These are phyloP conservation scores for Casaregolazyma suthepensis DNA, from an alignment of 1,139 yeast genomes.

Conservation along the genomic window DNA sequence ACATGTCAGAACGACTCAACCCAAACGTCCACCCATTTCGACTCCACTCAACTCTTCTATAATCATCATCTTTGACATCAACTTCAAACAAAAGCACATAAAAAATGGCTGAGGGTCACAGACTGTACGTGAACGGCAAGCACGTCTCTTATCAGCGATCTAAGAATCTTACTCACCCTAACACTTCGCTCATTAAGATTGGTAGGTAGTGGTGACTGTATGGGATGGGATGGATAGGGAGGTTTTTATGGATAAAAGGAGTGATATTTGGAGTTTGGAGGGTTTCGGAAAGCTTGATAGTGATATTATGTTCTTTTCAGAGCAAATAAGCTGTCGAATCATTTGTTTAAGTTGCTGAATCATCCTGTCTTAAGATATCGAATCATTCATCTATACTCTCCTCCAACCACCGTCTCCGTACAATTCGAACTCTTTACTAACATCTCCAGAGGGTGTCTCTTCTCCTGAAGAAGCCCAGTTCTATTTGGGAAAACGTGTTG, in stretches of 20 bases:
- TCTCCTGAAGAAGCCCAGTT: conserved; percentile 92
- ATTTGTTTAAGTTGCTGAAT: too few species aligned
- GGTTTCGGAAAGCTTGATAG: background rate
- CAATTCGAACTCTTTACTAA: too few species aligned
- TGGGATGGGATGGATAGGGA: background rate
- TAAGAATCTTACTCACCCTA: conserved; percentile 97
- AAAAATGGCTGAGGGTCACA: conserved; percentile 93
- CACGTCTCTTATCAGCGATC: conserved; percentile 99
- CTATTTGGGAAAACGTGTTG: conserved; percentile 99
- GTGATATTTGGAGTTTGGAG: background rate
- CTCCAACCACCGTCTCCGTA: too few species aligned
- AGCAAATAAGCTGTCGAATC: background rate
- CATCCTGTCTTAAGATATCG: too few species aligned
- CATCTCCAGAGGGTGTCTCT: conserved; percentile 64
- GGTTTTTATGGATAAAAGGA: background rate
- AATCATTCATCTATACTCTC: too few species aligned
- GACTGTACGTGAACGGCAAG: conserved; percentile 99
- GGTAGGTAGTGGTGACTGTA: conserved; percentile 30
- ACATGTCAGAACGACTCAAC: conserved; percentile 6
- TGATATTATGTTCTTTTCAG: background rate
- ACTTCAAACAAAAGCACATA: conserved; percentile 19
- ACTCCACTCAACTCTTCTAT: conserved; percentile 7
- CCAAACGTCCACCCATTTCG: conserved; percentile 1
- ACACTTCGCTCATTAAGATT: conserved; percentile 91
- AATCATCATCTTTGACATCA: conserved; percentile 4